Base-by-base conservation (phyloP, 2,329 filamentous ascomycete genomes). In the Aspergillus sp. region DNA sequence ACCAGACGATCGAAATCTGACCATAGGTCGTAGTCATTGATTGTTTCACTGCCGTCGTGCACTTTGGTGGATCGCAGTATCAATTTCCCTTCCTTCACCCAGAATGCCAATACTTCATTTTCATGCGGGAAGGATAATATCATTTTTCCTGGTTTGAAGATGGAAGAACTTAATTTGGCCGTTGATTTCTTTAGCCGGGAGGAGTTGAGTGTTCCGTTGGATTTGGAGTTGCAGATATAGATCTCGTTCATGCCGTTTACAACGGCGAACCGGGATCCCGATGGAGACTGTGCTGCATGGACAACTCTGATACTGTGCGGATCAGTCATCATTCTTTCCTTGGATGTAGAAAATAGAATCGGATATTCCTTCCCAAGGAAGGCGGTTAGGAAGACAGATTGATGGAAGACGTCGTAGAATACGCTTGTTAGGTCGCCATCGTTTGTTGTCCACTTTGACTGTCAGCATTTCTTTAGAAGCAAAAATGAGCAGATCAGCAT, bases 161-260 rank as follows among this genome's bases (percentile, higher is more conserved):
- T 59, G 3, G 55, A 54, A 10, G 48, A 54, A 42, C 51, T 54
- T 10, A 66, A 63, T 43, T 61, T 64, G n/a, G 49, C 46, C 1
- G 58, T 48, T 6, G 57, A 52, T 39, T 62, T 64, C 39, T 62
- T 67, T 32, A 65, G 45, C 40, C 56, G 59, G 7, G 53, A 53
- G 2, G 57, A 53, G 8, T 51, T 57, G 5, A 66, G 48, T 4
- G 47, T 48, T 5, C 57, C 57, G 42, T 56, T 59, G 33, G 57
- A 36, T 19, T 53, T 63, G 41, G 59, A 59, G 35, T 65, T 58
- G 39, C 63, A 65, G 37, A 66, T 48, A 29, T 64, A 58, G n/a
- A 66, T 58, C 34, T 67, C 61, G 5, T 57, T 61, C 56, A 61
- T 61, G n/a, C 60, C 57, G 41, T 65, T 67, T 33, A 57, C 56